Conservation (phyloP, 345 rosid genomes). For the Balakata baccata region DNA sequence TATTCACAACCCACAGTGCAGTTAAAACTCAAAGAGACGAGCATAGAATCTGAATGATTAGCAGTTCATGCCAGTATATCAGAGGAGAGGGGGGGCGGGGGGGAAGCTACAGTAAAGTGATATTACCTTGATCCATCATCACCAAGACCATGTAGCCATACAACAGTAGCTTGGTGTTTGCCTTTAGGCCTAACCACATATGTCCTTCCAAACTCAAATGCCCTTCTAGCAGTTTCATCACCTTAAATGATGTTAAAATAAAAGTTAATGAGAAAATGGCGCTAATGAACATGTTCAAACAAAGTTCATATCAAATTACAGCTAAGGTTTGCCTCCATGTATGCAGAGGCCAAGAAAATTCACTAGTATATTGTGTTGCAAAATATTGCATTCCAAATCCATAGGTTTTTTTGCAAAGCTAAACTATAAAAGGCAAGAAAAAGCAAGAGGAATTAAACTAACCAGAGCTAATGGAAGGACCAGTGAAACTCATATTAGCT, state of each 20-base stretch:
- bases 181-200: slow-evolving; percentile 95
- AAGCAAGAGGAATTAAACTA: slow-evolving; percentile 26
- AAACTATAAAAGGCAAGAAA: neutral
- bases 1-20: neutral
- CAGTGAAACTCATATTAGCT: slow-evolving; percentile 64
- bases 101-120: neutral
- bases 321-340: neutral
- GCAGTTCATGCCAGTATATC: neutral
- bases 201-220: slow-evolving; percentile 68
- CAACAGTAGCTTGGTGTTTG: slow-evolving; percentile 92
- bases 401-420: neutral
- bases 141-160: slow-evolving; percentile 98
- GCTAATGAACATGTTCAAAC: neutral
- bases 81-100: no score
- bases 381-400: neutral
- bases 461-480: slow-evolving; percentile 69
- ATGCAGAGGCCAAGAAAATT: neutral
- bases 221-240: slow-evolving; percentile 20
- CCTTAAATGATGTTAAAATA: slow-evolving; percentile 17
- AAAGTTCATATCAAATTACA: neutral
- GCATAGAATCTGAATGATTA: neutral
- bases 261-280: neutral
- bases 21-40: neutral
- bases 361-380: neutral
- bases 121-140: slow-evolving; percentile 88